phyloP scores from a whole-genome alignment of 2,329 filamentous ascomycete species.

The Pseudomassariella vexata region DNA sequence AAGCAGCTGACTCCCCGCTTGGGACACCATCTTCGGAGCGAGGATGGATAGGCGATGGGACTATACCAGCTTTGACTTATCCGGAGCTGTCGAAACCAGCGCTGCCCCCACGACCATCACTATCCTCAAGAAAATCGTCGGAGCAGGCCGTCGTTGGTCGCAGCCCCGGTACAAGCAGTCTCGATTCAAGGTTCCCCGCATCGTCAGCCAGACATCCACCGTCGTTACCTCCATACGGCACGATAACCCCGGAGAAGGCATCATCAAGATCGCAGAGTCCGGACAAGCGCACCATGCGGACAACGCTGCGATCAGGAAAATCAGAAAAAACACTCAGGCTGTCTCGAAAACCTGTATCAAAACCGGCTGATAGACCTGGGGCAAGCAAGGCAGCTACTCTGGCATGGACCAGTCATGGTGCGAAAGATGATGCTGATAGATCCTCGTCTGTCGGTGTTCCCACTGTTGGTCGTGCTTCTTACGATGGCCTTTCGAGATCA shows the following conservation, averaged over 20 bases:
- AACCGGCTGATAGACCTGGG: conserved; percentile 41
- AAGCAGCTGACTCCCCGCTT: conserved; percentile 9
- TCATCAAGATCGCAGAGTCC: conserved; percentile 47
- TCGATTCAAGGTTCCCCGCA: conserved; percentile 18
- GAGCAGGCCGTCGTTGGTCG: conserved; percentile 37
- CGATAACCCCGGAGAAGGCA: conserved; percentile 26
- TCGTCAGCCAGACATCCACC: conserved; percentile 16
- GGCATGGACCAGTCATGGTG: conserved; percentile 49
- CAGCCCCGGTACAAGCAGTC: conserved; percentile 15
- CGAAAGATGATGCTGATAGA: conserved; percentile 29
- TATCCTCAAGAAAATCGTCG: conserved; percentile 48
- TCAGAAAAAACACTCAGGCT: conserved; percentile 35
- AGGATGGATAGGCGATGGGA: conserved; percentile 73
- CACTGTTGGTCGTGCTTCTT: too few species aligned
- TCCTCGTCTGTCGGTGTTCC: conserved; percentile 12
- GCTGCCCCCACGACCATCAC: conserved; percentile 50
- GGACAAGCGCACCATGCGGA: conserved; percentile 57
- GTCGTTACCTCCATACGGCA: conserved; percentile 24
- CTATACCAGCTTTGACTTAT: conserved; percentile 75
- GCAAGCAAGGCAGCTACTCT: conserved; percentile 60
- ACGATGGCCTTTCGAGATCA: conserved; percentile 26
- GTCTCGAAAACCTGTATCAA: conserved; percentile 33
- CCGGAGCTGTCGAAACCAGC: conserved; percentile 70
- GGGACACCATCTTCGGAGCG: conserved; percentile 21
- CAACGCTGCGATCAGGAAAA: conserved; percentile 50